phyloP scores from a whole-genome alignment of 164 flowering plant genomes.

The Dillenia turbinata region DNA sequence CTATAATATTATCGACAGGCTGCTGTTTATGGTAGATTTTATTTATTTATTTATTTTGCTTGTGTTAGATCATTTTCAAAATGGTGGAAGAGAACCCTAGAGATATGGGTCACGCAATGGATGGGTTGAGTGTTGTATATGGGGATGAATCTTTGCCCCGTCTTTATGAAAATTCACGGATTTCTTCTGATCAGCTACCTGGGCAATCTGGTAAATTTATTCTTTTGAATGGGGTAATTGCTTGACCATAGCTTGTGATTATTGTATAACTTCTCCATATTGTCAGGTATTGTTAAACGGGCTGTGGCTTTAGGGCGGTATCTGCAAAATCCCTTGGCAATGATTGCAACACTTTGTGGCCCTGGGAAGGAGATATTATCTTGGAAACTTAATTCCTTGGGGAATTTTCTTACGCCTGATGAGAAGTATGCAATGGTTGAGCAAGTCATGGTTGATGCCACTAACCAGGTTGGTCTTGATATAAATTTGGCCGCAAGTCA shows the following conservation, averaged over 20 bases:
- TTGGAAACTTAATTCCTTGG: constrained; percentile 72
- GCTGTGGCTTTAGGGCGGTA: constrained; percentile 97
- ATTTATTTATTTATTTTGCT: neutral
- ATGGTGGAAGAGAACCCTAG: constrained; percentile 89
- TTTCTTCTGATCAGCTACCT: constrained; percentile 85
- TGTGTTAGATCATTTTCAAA: constrained; percentile 68
- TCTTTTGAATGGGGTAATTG: neutral
- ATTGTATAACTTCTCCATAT: constrained; percentile 3
- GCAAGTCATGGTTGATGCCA: constrained; percentile 90
- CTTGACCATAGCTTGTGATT: neutral
- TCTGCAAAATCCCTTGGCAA: constrained; percentile 94
- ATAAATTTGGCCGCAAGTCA: constrained; percentile 83
- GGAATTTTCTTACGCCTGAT: constrained; percentile 77
- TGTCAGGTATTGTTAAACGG: constrained; percentile 82
- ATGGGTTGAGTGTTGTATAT: constrained; percentile 62
- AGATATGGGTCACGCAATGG: constrained; percentile 84
- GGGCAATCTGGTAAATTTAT: constrained; percentile 56
- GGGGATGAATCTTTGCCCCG: constrained; percentile 93
- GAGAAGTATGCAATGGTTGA: constrained; percentile 91
- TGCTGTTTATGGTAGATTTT: neutral
- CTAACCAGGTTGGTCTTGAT: constrained; percentile 95
- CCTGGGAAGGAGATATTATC: constrained; percentile 86
- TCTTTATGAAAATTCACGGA: constrained; percentile 82
- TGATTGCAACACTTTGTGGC: constrained; percentile 95
- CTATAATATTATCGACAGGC: too few relatives aligned